A percentile compares a stretch with the other conserved stretches of the same genome.
Evolutionary conservation across 768 basidiomycete genomes (phyloP).

Genomic region (Leccinum uliginosum): DNA sequence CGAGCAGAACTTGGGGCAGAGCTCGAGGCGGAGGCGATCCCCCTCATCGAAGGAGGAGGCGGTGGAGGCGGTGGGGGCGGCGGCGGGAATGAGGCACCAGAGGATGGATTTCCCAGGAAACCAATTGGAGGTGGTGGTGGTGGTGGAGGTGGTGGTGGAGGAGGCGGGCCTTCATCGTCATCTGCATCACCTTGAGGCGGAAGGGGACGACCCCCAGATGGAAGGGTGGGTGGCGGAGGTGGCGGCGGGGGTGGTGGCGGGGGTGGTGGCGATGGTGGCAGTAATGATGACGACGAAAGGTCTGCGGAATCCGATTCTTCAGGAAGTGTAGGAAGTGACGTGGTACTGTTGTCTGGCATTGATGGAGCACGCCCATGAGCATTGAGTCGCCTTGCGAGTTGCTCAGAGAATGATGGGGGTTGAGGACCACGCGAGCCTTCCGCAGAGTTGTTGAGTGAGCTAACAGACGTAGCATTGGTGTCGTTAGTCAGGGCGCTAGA

Average conservation of each 20-base stretch:
- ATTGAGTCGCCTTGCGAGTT: slow-evolving; percentile 56
- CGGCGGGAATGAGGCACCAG: slow-evolving; percentile 12
- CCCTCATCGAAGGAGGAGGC: slow-evolving; percentile 28
- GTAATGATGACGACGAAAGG: slow-evolving; percentile 25
- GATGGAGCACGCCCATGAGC: slow-evolving; percentile 43
- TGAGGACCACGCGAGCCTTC: slow-evolving; percentile 31
- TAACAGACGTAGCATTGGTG: slow-evolving; percentile 53
- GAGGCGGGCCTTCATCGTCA: slow-evolving; percentile 23
- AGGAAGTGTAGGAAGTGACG: slow-evolving; percentile 34
- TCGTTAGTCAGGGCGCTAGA: slow-evolving; percentile 42
- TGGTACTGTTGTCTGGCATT: slow-evolving; percentile 35
- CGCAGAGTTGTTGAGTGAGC: slow-evolving; percentile 41
- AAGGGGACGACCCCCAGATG: slow-evolving; percentile 5
- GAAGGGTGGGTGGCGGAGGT: slow-evolving; percentile 10
- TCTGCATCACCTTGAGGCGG: slow-evolving; percentile 17
- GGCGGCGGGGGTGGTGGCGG: slow-evolving; percentile 19
- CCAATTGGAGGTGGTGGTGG: slow-evolving; percentile 28
- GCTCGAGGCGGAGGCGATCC: slow-evolving; percentile 30
- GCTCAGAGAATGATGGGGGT: slow-evolving; percentile 54
- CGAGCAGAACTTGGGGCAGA: slow-evolving; percentile 49
- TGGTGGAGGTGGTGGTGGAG: slow-evolving; percentile 31
- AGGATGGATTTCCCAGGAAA: slow-evolving; percentile 25
- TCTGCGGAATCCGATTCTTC: slow-evolving; percentile 33
- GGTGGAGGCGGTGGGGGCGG: slow-evolving; percentile 30
- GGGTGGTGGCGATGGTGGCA: slow-evolving; percentile 26